Evolutionary conservation across 306 rosid species (phyloP).

Genomic region (Castanea crenata): DNA sequence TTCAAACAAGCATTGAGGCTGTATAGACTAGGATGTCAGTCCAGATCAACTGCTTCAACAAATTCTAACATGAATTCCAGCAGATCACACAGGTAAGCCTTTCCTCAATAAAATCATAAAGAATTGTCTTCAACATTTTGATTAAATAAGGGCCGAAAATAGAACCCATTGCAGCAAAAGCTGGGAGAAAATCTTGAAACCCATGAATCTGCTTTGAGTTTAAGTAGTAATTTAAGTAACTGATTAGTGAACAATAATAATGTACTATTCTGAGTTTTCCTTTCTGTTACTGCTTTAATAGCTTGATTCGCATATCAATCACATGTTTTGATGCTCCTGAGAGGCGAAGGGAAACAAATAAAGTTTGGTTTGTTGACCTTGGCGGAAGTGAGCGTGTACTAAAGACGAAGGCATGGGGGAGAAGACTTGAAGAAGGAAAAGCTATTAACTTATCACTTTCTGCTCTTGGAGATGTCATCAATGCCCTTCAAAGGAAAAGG

Average conservation of each 20-base stretch:
- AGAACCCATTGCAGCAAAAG: background rate
- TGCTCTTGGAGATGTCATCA: conserved; percentile 43
- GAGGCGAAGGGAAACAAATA: conserved; percentile 33
- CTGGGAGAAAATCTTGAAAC: background rate
- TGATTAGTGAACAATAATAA: background rate
- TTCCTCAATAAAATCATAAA: background rate
- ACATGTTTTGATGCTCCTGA: conserved; percentile 33
- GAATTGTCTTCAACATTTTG: background rate
- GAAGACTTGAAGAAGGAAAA: conserved; percentile 45
- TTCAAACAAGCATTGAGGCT: conserved; percentile 34
- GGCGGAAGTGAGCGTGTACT: conserved; percentile 45
- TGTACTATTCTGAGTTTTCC: background rate
- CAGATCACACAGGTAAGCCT: conserved; percentile 42
- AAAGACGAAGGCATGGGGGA: conserved; percentile 41
- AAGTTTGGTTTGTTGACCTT: conserved; percentile 41
- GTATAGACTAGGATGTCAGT: conserved; percentile 33
- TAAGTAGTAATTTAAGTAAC: background rate
- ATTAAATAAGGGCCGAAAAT: background rate
- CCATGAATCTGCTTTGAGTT: background rate
- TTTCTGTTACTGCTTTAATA: conserved; percentile 6
- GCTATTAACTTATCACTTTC: conserved; percentile 48
- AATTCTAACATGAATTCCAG: conserved; percentile 36
- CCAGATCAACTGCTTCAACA: conserved; percentile 40
- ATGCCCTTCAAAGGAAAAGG: conserved; percentile 36
- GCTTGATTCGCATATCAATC: conserved; percentile 43